A percentile compares a stretch with the other conserved stretches of the same genome.
Evolutionary conservation across 179 eudicot genomes (phyloP).

Genomic region (Sideroxylon spinosum): DNA sequence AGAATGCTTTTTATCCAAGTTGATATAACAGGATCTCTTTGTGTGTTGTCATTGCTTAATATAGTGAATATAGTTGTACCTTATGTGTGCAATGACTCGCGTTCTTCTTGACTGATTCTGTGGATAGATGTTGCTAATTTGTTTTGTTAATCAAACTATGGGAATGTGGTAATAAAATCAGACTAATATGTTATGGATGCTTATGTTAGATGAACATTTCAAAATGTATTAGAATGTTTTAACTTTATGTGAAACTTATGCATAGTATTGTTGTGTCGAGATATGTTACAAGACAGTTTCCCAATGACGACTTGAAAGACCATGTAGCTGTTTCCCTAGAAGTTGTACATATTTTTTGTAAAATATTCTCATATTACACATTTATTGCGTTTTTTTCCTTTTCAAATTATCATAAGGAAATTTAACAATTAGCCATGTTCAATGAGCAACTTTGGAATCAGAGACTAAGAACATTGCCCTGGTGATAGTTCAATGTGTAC

Average conservation of each 20-base stretch:
- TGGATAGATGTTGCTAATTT: not conserved
- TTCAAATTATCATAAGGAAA: not conserved
- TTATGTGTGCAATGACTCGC: not conserved
- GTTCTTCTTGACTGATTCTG: not conserved
- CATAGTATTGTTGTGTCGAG: not conserved
- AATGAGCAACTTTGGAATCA: not conserved
- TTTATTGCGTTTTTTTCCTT: not conserved
- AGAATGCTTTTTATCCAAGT: constrained; percentile 10
- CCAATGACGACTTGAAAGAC: not conserved
- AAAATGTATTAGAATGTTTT: not conserved
- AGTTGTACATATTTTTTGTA: too few relatives aligned
- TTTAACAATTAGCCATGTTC: not conserved
- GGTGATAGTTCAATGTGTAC: constrained; percentile 5
- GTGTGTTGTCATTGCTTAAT: not conserved
- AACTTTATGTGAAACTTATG: not conserved
- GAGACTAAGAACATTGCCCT: not conserved
- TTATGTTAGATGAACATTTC: not conserved
- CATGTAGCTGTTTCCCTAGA: not conserved
- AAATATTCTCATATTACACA: not conserved
- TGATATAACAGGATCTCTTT: constrained; percentile 13
- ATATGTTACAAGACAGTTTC: not conserved
- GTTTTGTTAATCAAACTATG: not conserved
- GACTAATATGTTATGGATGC: not conserved
- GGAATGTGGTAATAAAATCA: not conserved
- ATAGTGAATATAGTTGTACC: not conserved